A percentile compares a stretch with the other conserved stretches of the same genome.
phyloP scores from a whole-genome alignment of 345 rosid genomes.

The Turritis glabra region DNA sequence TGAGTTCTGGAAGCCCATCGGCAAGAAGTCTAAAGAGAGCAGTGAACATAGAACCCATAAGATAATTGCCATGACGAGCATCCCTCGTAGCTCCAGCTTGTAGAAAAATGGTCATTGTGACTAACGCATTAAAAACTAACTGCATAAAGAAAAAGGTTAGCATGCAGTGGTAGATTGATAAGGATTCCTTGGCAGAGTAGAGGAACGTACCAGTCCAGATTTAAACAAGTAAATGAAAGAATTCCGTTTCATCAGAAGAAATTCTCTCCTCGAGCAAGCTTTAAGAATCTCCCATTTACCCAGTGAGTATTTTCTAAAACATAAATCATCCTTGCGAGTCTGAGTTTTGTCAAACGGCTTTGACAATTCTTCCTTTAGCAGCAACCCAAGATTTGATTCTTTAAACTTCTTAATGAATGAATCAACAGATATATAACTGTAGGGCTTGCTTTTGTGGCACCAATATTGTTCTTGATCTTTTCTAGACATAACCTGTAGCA shows the following conservation, averaged over 20 bases:
- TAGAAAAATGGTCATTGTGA: constrained; percentile 46
- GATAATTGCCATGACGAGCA: constrained; percentile 43
- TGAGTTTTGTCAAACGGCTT: constrained; percentile 37
- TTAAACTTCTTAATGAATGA: constrained; percentile 44
- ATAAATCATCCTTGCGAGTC: constrained; percentile 34
- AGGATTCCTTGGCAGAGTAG: background rate
- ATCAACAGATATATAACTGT: constrained; percentile 45
- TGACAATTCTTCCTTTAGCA: constrained; percentile 38
- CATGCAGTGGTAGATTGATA: background rate
- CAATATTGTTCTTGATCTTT: constrained; percentile 63
- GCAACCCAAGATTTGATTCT: constrained; percentile 37
- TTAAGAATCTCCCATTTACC: constrained; percentile 49
- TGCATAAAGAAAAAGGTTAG: constrained; percentile 27
- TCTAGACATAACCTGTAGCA: constrained; percentile 49
- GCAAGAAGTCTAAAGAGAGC: constrained; percentile 44
- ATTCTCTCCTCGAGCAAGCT: constrained; percentile 54
- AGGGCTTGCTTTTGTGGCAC: constrained; percentile 37
- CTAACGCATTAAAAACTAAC: constrained; percentile 44
- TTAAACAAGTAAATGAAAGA: constrained; percentile 47
- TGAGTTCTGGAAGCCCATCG: constrained; percentile 54
- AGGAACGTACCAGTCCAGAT: constrained; percentile 32
- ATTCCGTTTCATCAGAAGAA: constrained; percentile 51
- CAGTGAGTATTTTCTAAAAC: constrained; percentile 41
- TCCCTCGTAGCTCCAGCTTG: constrained; percentile 34
- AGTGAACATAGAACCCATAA: constrained; percentile 45